Evolutionary conservation across 495 filamentous ascomycete species (phyloP), one percentile per base, ranked within the genome.

Genomic region (Neurospora sp.): DNA sequence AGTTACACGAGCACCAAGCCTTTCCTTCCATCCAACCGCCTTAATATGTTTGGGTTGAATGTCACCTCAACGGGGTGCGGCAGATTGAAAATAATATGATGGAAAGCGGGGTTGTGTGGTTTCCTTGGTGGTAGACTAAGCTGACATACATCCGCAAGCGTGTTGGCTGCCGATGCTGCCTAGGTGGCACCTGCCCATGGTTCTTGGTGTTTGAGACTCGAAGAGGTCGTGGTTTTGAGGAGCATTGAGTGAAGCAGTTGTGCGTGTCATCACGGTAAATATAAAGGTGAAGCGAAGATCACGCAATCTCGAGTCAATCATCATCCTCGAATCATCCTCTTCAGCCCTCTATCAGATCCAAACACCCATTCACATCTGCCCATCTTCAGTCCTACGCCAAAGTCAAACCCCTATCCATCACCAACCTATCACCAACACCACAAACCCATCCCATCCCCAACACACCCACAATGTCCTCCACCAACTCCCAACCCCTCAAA

Each of bases 401-500:
- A 28, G 24, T 11, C n/a, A 45, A 45, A 59, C 59, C 72, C 59
- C 17, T 38, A 28, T 5, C 9, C 59, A 34, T 28, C 39, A 59
- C 43, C 72, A 70, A 28, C 62, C 10, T 11, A 69, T 15, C 31
- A 31, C 24, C 24, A 28, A 28, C 24, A 36, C 19, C 15, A 43
- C 40, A 54, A 69, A 21, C 72, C 1, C 39, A 42, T 19, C 0
- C 4, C 39, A 45, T 21, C 15, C 42, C 17, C 17, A 43, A 43
- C 42, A 8, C n/a, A 54, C 11, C 38, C 48, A 59, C 45, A 28
- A 62, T 59, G 48, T 62, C 45, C 21, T 54, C 54, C 54, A 17
- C 54, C 10, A 75, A 79, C 8, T 19, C 70, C 38, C 62, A 71
- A 48, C 42, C 72, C 37, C 71, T 81, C 71, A 85, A 85, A 74